phyloP scores from a whole-genome alignment of 2,329 filamentous ascomycete species.

The Penicillium sp. region DNA sequence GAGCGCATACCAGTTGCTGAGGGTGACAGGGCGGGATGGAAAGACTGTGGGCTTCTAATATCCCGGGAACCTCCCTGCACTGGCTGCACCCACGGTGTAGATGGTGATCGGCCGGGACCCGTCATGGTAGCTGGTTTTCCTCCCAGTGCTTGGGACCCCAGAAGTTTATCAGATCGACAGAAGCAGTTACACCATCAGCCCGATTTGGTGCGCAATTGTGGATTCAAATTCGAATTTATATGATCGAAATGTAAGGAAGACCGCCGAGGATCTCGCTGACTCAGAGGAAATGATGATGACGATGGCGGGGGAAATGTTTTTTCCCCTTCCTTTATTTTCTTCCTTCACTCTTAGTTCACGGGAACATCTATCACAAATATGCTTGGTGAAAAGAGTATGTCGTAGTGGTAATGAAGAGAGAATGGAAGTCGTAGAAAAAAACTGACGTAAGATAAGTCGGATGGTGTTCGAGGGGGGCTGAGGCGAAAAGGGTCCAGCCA shows the following conservation, averaged over 20 bases:
- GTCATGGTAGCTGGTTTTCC: slow-evolving; percentile 32
- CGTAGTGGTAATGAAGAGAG: not conserved
- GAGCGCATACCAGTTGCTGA: slow-evolving; percentile 20
- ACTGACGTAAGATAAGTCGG: slow-evolving; percentile 19
- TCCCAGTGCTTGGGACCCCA: slow-evolving; percentile 11
- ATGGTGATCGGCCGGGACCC: slow-evolving; percentile 33
- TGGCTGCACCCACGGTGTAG: slow-evolving; percentile 33
- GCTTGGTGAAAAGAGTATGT: not conserved
- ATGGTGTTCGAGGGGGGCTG: slow-evolving; percentile 19
- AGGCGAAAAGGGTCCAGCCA: slow-evolving; percentile 22
- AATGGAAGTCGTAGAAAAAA: not conserved
- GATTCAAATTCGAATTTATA: not conserved
- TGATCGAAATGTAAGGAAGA: not conserved
- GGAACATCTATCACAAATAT: not conserved
- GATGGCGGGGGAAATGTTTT: not conserved
- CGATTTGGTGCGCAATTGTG: not conserved
- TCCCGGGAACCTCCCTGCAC: slow-evolving; percentile 22
- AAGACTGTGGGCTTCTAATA: slow-evolving; percentile 11
- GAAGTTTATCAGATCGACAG: not conserved
- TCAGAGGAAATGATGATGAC: not conserved
- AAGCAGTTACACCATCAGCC: slow-evolving; percentile 12
- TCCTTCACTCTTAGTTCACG: not conserved
- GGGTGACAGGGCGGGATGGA: slow-evolving; percentile 22
- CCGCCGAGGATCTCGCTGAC: not conserved
- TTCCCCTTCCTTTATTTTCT: not conserved